These are phyloP conservation scores for Aspergillus heteromorphus DNA, from an alignment of 495 filamentous ascomycete species.

Conservation along the genomic window DNA sequence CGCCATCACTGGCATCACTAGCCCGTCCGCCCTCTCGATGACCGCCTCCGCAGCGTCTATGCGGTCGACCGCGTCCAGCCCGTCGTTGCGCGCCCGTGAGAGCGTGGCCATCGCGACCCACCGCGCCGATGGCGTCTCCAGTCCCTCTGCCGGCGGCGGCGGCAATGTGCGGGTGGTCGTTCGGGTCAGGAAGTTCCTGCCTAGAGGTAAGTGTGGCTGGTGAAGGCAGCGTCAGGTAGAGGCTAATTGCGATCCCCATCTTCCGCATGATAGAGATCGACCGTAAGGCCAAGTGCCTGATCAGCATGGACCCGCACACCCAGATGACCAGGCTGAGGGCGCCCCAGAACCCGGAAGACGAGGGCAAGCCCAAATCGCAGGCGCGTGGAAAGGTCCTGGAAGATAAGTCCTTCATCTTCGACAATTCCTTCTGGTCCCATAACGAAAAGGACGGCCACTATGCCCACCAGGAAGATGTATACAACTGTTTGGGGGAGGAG, in stretches of 20 bases:
- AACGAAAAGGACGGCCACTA: conserved; percentile 67
- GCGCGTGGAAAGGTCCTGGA: conserved; percentile 69
- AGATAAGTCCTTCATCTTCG: conserved; percentile 89
- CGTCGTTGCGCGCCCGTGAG: conserved; percentile 69
- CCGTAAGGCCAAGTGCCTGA: conserved; percentile 73
- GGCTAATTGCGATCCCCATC: background rate
- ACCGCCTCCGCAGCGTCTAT: conserved; percentile 56
- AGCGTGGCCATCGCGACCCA: conserved; percentile 44
- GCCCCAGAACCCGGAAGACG: conserved; percentile 55
- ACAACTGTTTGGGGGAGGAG: conserved; percentile 90
- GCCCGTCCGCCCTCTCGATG: conserved; percentile 44
- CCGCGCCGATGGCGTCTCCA: conserved; percentile 27
- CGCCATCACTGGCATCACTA: conserved; percentile 49
- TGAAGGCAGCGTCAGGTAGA: background rate
- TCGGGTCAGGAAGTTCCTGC: conserved; percentile 81
- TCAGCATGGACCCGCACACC: conserved; percentile 80
- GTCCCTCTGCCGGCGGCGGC: conserved; percentile 56
- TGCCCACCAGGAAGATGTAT: conserved; percentile 86
- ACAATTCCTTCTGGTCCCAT: conserved; percentile 97
- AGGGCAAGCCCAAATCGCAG: conserved; percentile 61
- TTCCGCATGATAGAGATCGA: conserved; percentile 59
- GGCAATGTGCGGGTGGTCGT: conserved; percentile 96
- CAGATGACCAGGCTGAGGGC: conserved; percentile 69
- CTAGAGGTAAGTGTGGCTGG: conserved; percentile 60
- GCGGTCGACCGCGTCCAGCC: conserved; percentile 47